A percentile compares a stretch with the other conserved stretches of the same genome.
phyloP scores from a whole-genome alignment of 2,329 filamentous ascomycete species.

The Sclerotinia nivalis region DNA sequence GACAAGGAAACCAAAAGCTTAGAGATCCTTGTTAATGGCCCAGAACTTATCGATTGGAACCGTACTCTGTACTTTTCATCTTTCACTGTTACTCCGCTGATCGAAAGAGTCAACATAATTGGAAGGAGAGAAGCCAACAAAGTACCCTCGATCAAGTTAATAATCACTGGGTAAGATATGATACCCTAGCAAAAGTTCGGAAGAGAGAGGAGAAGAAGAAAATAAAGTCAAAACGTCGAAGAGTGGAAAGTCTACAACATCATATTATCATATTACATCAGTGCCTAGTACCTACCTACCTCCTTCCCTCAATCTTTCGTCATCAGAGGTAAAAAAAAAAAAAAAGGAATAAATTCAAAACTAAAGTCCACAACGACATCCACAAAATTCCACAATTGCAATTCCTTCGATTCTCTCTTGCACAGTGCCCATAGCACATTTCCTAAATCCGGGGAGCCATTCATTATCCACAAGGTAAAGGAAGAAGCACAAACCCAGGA shows the following conservation, averaged over 20 bases:
- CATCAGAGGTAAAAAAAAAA: background rate
- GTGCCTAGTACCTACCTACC: no score
- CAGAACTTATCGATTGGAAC: background rate
- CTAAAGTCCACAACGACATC: background rate
- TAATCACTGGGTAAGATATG: background rate
- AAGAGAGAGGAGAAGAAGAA: background rate
- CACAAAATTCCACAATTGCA: conserved; percentile 4
- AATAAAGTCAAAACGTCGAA: background rate
- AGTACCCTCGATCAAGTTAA: background rate
- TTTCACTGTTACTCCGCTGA: background rate
- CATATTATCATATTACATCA: background rate
- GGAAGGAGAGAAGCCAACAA: background rate
- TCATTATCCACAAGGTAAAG: background rate
- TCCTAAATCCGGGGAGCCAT: background rate
- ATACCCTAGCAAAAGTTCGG: background rate
- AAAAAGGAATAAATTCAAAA: background rate
- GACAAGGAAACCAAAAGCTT: background rate
- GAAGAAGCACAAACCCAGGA: background rate
- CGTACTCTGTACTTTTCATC: background rate
- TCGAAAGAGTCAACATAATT: background rate
- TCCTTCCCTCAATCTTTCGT: background rate
- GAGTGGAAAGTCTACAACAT: background rate
- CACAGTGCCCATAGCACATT: background rate
- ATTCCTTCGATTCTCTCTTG: no score
- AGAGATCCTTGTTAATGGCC: background rate